Conservation (phyloP, 2,329 filamentous ascomycete species). For the Claviceps cyperi region DNA sequence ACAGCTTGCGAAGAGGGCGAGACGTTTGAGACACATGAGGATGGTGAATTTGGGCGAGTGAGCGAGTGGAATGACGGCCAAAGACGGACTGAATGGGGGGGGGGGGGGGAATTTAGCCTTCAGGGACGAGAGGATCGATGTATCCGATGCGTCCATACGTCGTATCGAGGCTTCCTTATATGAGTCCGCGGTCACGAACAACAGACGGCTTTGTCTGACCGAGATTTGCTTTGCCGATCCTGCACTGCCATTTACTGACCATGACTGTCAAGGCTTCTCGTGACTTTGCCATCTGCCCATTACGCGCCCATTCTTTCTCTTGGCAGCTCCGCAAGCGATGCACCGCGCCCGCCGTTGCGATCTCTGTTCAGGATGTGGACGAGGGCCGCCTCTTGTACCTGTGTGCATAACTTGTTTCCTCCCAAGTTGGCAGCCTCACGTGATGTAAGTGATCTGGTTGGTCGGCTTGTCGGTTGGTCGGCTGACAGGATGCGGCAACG, state of each 20-base stretch:
- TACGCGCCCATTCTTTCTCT: no score
- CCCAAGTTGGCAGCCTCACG: no score
- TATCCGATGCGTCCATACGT: no score
- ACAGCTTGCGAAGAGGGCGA: neutral
- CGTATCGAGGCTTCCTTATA: neutral
- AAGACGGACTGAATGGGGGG: neutral
- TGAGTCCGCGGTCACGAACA: neutral
- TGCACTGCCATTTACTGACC: no score
- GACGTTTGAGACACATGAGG: neutral
- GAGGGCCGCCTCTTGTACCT: neutral
- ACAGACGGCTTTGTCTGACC: no score
- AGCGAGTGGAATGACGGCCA: neutral
- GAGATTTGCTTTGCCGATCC: neutral
- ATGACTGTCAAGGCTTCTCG: no score
- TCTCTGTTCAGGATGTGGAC: no score
- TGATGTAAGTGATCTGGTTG: neutral
- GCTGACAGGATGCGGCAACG: neutral
- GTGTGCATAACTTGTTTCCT: neutral
- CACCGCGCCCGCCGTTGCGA: no score
- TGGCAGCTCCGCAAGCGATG: no score
- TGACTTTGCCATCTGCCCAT: no score
- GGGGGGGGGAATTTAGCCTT: no score
- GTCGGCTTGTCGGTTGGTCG: neutral
- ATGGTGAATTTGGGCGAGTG: neutral
- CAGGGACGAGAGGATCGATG: neutral